phyloP scores from a whole-genome alignment of 805 yeast genomes.

The Candida nanaspora region DNA sequence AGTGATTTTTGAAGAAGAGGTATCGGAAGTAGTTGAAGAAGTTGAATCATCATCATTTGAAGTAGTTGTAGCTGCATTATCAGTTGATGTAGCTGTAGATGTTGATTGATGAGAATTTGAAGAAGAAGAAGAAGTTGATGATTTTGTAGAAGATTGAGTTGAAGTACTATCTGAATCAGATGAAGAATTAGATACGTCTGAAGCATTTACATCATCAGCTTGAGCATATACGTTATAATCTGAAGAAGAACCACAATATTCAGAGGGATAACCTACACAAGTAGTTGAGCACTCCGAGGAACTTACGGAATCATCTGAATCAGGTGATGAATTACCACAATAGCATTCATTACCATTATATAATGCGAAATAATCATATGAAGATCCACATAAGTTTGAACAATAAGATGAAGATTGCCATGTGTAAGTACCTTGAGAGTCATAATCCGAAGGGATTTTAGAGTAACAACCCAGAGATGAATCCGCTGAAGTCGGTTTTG shows the following conservation, averaged over 20 bases:
- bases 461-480: conserved; percentile 31
- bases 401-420: conserved; percentile 61
- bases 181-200: conserved; percentile 15
- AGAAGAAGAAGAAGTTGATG: conserved; percentile 6
- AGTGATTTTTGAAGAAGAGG: conserved; percentile 7
- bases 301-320: conserved; percentile 16
- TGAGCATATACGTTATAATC: conserved; percentile 40
- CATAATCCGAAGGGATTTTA: conserved; percentile 27
- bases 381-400: conserved; percentile 35
- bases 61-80: conserved; percentile 9
- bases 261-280: conserved; percentile 60
- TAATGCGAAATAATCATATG: conserved; percentile 41
- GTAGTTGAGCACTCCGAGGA: conserved; percentile 30
- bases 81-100: conserved; percentile 4
- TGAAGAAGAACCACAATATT: conserved; percentile 50
- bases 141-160: conserved; percentile 7
- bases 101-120: too few species aligned
- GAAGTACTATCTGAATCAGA: conserved; percentile 18
- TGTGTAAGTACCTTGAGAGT: conserved; percentile 38
- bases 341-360: conserved; percentile 51
- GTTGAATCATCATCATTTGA: conserved; percentile 1
- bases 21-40: conserved; percentile 7
- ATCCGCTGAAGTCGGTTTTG: neutral
- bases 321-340: conserved; percentile 49
- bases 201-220: conserved; percentile 14